These are phyloP conservation scores for Phytophthora brassicae DNA, from an alignment of 352 stramenopile species.

Conservation along the genomic window DNA sequence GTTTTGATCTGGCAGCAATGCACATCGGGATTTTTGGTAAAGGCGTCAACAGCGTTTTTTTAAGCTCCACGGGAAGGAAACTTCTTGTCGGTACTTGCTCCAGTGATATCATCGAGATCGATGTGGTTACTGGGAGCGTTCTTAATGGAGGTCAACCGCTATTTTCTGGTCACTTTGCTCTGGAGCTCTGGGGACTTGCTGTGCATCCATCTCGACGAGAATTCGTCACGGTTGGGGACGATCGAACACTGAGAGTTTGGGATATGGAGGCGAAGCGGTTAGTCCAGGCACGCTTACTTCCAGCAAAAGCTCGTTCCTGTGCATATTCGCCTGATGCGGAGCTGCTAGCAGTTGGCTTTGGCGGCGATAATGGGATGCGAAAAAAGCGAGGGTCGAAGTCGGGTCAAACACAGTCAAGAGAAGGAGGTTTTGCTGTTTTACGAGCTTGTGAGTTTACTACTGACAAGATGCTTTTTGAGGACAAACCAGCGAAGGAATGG, in stretches of 20 bases:
- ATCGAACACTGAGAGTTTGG: conserved; percentile 84
- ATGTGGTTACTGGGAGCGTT: conserved; percentile 41
- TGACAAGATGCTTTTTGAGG: conserved; percentile 50
- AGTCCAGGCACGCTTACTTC: conserved; percentile 36
- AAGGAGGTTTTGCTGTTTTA: conserved; percentile 54
- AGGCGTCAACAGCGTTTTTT: conserved; percentile 45
- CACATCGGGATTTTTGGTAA: conserved; percentile 39
- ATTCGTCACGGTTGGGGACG: conserved; percentile 79
- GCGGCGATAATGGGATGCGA: conserved; percentile 57
- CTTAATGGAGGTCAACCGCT: conserved; percentile 43
- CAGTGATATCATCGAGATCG: conserved; percentile 87
- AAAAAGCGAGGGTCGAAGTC: conserved; percentile 24
- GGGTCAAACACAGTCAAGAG: conserved; percentile 35
- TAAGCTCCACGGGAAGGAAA: conserved; percentile 46
- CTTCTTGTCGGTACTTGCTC: conserved; percentile 84
- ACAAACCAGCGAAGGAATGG: conserved; percentile 66
- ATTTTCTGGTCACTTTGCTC: conserved; percentile 62
- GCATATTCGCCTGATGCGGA: conserved; percentile 86
- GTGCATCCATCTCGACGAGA: conserved; percentile 63
- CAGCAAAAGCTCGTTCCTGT: conserved; percentile 68
- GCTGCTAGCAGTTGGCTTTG: conserved; percentile 84
- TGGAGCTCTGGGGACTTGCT: conserved; percentile 84
- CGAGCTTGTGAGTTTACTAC: conserved; percentile 22
- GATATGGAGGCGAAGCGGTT: conserved; percentile 64
- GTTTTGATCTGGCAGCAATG: conserved; percentile 51